Conservation (phyloP, 345 rosid species). For the Mangifera indica region DNA sequence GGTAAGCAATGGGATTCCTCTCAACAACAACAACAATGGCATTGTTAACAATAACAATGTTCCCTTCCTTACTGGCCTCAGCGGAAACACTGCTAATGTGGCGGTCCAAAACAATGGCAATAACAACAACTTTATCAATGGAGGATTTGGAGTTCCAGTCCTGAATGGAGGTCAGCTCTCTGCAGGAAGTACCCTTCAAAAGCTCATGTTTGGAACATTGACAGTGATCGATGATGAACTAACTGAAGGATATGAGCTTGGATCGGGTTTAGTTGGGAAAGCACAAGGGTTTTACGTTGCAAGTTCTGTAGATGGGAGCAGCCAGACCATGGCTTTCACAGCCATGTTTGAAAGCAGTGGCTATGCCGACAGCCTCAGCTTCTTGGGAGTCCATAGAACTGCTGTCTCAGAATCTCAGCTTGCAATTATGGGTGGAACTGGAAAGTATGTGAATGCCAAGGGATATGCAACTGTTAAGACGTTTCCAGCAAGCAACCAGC, state of each 20-base stretch:
- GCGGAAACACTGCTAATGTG: constrained; percentile 56
- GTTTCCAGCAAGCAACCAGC: constrained; percentile 48
- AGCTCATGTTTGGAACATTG: constrained; percentile 84
- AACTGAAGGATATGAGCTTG: constrained; percentile 66
- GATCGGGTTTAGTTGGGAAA: constrained; percentile 68
- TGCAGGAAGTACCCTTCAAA: constrained; percentile 46
- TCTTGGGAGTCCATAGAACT: constrained; percentile 73
- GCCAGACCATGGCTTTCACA: constrained; percentile 79
- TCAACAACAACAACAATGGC: constrained; percentile 60
- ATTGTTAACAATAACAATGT: constrained; percentile 76
- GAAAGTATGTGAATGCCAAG: constrained; percentile 70
- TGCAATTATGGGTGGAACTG: constrained; percentile 87
- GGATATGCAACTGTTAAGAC: constrained; percentile 74
- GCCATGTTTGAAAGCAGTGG: constrained; percentile 74
- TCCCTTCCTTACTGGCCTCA: constrained; percentile 74
- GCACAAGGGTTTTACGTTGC: constrained; percentile 86
- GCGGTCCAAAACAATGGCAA: constrained; percentile 48
- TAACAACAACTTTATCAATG: constrained; percentile 37
- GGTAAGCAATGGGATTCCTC: constrained; percentile 55
- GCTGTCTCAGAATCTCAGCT: constrained; percentile 77
- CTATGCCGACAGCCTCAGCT: constrained; percentile 67
- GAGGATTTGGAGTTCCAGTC: constrained; percentile 39
- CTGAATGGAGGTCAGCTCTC: constrained; percentile 57
- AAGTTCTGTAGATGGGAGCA: constrained; percentile 72
- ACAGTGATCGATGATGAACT: constrained; percentile 78